Percentiles rank a stretch among this genome's conserved stretches.
Evolutionary conservation across 2,329 filamentous ascomycete species (phyloP).

Genomic region (Magnaporthiopsis rhizophila): DNA sequence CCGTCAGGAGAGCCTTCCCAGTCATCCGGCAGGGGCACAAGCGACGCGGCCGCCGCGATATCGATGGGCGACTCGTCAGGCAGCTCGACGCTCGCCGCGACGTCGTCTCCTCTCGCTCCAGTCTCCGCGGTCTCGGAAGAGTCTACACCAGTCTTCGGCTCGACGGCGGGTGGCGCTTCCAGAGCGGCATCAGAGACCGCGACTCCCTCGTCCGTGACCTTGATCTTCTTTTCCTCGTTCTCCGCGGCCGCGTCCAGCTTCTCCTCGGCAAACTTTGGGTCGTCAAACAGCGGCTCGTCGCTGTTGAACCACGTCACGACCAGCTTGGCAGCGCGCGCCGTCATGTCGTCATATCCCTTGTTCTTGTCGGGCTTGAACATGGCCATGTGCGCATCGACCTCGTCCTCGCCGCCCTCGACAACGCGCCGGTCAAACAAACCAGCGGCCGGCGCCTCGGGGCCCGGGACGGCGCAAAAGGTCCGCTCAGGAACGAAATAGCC

Average conservation of each 20-base stretch:
- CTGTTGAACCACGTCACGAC: slow-evolving; percentile 49
- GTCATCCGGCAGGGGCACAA: slow-evolving; percentile 38
- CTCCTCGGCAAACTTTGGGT: slow-evolving; percentile 21
- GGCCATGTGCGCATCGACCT: slow-evolving; percentile 63
- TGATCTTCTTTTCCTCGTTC: slow-evolving; percentile 10
- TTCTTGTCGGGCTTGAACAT: slow-evolving; percentile 58
- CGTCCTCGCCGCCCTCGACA: slow-evolving; percentile 59
- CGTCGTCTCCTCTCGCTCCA: slow-evolving; percentile 17
- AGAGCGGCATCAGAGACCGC: slow-evolving; percentile 8
- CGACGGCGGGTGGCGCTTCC: background rate
- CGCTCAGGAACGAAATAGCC: slow-evolving; percentile 57
- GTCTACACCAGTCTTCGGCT: background rate
- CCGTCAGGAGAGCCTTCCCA: slow-evolving; percentile 24
- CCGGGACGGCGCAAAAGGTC: slow-evolving; percentile 66
- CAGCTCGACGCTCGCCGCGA: slow-evolving; percentile 22
- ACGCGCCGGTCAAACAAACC: slow-evolving; percentile 43
- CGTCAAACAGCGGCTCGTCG: slow-evolving; percentile 36
- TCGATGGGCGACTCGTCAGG: slow-evolving; percentile 42
- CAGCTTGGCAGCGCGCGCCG: slow-evolving; percentile 47
- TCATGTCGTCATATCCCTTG: slow-evolving; percentile 55
- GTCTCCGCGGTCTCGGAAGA: background rate
- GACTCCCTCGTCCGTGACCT: slow-evolving; percentile 13
- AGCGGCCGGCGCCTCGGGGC: slow-evolving; percentile 28
- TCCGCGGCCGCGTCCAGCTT: slow-evolving; percentile 13
- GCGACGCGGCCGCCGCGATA: slow-evolving; percentile 42